These are phyloP conservation scores for Grammothele lineata DNA, from an alignment of 768 basidiomycete genomes.

Conservation along the genomic window DNA sequence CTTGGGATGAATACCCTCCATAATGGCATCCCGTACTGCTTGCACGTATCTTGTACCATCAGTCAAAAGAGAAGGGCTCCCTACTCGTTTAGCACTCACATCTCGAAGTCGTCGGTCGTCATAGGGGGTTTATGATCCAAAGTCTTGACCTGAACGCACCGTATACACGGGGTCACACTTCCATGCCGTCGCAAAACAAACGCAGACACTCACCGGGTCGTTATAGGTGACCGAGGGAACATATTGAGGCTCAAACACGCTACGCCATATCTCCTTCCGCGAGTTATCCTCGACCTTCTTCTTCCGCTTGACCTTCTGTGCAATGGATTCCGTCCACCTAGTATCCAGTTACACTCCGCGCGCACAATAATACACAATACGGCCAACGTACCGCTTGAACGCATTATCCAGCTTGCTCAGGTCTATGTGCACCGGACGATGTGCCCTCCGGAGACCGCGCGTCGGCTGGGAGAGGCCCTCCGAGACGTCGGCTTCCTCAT, in stretches of 20 bases:
- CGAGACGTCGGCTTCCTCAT: slow-evolving; percentile 37
- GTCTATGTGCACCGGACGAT: slow-evolving; percentile 66
- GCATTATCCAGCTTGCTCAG: slow-evolving; percentile 75
- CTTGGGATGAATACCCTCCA: slow-evolving; percentile 80
- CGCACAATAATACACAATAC: background rate
- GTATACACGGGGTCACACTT: background rate
- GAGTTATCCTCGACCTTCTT: slow-evolving; percentile 63
- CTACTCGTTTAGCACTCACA: too few species aligned
- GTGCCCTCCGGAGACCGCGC: slow-evolving; percentile 28
- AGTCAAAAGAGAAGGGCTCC: too few species aligned
- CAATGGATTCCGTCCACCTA: slow-evolving; percentile 86
- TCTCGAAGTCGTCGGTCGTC: slow-evolving; percentile 67
- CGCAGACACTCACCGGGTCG: slow-evolving; percentile 35
- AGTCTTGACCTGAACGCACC: slow-evolving; percentile 56
- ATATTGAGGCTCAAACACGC: slow-evolving; percentile 67
- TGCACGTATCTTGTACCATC: slow-evolving; percentile 47
- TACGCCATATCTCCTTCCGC: slow-evolving; percentile 72
- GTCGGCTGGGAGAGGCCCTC: slow-evolving; percentile 27
- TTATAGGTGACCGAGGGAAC: slow-evolving; percentile 30
- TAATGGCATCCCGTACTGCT: slow-evolving; percentile 64
- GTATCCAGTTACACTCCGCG: too few species aligned
- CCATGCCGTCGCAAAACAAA: too few species aligned
- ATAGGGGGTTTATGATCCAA: slow-evolving; percentile 77
- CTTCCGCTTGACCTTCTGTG: slow-evolving; percentile 79
- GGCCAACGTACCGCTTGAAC: slow-evolving; percentile 63